These are phyloP conservation scores for Sungouiozyma ichnusensis DNA, from an alignment of 805 yeast species.

Conservation along the genomic window DNA sequence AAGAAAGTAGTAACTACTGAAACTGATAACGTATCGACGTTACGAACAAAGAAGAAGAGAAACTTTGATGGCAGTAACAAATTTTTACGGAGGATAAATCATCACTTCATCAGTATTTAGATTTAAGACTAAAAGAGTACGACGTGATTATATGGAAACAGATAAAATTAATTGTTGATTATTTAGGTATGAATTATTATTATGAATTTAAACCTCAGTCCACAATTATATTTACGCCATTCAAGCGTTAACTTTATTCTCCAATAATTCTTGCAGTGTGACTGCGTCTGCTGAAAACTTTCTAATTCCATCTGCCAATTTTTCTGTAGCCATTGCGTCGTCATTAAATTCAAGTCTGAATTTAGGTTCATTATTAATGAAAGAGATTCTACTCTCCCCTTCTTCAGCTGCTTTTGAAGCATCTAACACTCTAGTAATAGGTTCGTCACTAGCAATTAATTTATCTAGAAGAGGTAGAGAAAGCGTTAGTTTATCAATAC, in stretches of 20 bases:
- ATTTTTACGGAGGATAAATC: constrained; percentile 7
- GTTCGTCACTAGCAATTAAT: constrained; percentile 63
- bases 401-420: constrained; percentile 46
- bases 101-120: constrained; percentile 6
- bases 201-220: neutral
- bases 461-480: constrained; percentile 88
- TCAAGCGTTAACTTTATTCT: constrained; percentile 42
- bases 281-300: constrained; percentile 88
- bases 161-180: no score
- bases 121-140: neutral
- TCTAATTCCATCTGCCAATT: constrained; percentile 96
- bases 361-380: constrained; percentile 71
- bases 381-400: constrained; percentile 59
- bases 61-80: neutral
- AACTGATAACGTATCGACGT: constrained; percentile 1
- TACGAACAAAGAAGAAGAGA: neutral
- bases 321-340: constrained; percentile 98
- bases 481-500: constrained; percentile 92
- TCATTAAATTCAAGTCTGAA: constrained; percentile 90
- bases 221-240: neutral
- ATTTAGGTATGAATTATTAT: neutral
- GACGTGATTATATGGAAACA: no score
- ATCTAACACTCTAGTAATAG: constrained; percentile 75
- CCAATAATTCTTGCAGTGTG: constrained; percentile 61
- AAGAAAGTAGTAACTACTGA: no score